Evolutionary conservation across 192 early-diverging fungal species (phyloP), one percentile per base, ranked within the genome.

Genomic region (Oehlia diaphana): DNA sequence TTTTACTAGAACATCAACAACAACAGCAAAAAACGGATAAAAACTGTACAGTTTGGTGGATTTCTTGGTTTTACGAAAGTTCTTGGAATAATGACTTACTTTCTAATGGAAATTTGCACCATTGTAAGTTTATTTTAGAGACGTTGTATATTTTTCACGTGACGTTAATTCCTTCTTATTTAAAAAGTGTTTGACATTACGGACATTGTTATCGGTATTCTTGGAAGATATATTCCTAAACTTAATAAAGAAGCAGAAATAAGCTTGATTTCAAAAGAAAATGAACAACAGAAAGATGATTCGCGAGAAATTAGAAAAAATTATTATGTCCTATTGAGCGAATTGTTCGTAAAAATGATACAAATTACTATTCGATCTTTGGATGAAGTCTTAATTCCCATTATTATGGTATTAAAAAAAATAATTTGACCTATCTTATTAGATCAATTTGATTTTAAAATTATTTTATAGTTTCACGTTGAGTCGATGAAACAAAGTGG

Each of bases 371-470:
- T 76, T 62, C 21, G 62, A 44, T 13, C 26, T 28, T 63, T 64
- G 12, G 74, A 76, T 44, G 74, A 76, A 63, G 33, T 76, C 21
- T 31, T 76, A 61, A 64, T 76, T 63, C 74, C 74, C 7, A 33
- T 63, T n/a, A 28, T 37, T 39, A 76, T 76, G 74, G 74, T 76
- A 63, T 58, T 47, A 12, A 28, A 28, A 31, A 26, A 31, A 53
- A 42, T 42, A 42, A 8, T 42, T 33, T 3, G 21, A 19, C 37
- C 62, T 21, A 5, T 75, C 10, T 9, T 72, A 8, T 26, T 72
- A 21, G 49, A 35, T 31, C 16, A 23, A 50, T 72, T 58, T 19
- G 5, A 21, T 58, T 72, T 72, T 42, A 37, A 35, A 50, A 42
- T 49, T 26, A n/a, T 14, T 26, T 72, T n/a, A 14, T 21, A 50